phyloP scores from a whole-genome alignment of 139 green algal species.

The Micractinium conductrix region DNA sequence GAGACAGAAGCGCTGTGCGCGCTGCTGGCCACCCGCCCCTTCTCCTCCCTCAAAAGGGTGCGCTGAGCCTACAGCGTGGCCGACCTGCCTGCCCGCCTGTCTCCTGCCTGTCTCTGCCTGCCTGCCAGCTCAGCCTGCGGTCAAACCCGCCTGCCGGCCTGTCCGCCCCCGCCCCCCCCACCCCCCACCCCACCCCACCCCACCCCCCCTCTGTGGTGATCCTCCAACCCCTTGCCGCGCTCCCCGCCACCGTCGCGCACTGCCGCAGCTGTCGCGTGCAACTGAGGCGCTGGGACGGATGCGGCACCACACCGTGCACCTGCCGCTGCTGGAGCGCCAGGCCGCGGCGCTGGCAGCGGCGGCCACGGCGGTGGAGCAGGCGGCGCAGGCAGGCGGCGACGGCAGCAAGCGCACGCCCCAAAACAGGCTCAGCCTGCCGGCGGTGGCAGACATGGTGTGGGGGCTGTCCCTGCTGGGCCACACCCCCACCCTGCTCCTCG shows the following conservation, averaged over 20 bases:
- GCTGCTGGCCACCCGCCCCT: conserved; percentile 10
- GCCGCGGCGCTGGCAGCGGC: neutral
- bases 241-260: too few species aligned
- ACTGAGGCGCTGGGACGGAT: conserved; percentile 21
- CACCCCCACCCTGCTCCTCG: neutral
- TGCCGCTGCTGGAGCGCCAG: conserved; percentile 3
- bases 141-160: too few species aligned
- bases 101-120: too few species aligned
- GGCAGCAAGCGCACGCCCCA: neutral
- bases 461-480: conserved; percentile 11
- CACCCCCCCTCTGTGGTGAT: too few species aligned
- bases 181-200: too few species aligned
- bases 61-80: too few species aligned
- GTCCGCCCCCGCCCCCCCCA: too few species aligned
- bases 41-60: neutral
- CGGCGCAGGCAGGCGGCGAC: neutral
- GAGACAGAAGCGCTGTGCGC: conserved; percentile 24
- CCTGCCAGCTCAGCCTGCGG: too few species aligned
- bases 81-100: neutral
- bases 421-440: neutral
- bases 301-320: conserved; percentile 22
- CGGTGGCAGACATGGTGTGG: neutral
- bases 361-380: neutral
- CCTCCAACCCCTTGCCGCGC: neutral
- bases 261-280: neutral